phyloP scores from a whole-genome alignment of 192 early-diverging fungal genomes.

The Chytriomyces confervae region DNA sequence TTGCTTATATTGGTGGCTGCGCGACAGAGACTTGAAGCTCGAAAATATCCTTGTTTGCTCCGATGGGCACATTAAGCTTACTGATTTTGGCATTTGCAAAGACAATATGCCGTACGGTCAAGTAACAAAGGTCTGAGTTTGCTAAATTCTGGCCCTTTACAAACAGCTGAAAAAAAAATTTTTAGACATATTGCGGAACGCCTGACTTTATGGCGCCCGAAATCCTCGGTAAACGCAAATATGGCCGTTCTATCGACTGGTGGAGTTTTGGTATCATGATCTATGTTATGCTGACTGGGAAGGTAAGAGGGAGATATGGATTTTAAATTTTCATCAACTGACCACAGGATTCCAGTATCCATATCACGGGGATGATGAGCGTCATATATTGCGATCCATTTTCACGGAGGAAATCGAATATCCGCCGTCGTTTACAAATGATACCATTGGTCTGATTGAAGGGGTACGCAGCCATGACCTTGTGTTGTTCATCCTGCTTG shows the following conservation, averaged over 20 bases:
- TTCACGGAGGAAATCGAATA: conserved; percentile 91
- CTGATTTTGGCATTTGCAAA: conserved; percentile 98
- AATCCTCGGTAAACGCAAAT: conserved; percentile 88
- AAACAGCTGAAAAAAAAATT: neutral
- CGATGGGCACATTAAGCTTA: conserved; percentile 96
- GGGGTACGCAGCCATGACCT: conserved; percentile 20
- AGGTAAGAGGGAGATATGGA: conserved; percentile 21
- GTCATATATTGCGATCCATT: conserved; percentile 94
- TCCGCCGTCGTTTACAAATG: conserved; percentile 87
- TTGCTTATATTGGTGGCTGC: too few species aligned
- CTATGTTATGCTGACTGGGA: conserved; percentile 87
- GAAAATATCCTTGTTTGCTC: conserved; percentile 88
- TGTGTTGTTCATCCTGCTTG: too few species aligned
- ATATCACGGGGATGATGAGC: conserved; percentile 92
- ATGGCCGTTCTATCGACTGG: conserved; percentile 97
- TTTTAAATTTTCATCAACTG: neutral
- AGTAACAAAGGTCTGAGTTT: conserved; percentile 38
- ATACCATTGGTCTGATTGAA: conserved; percentile 88
- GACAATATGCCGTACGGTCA: conserved; percentile 63
- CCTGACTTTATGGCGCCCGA: conserved; percentile 99
- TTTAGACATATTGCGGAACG: conserved; percentile 65
- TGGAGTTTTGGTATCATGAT: conserved; percentile 91
- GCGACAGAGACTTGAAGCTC: conserved; percentile 82
- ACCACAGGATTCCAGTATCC: conserved; percentile 68
- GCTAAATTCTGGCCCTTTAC: neutral